A percentile compares a stretch with the other conserved stretches of the same genome.
Evolutionary conservation across 177 flowering plant genomes (phyloP).

Genomic region (Vitis hybrid): DNA sequence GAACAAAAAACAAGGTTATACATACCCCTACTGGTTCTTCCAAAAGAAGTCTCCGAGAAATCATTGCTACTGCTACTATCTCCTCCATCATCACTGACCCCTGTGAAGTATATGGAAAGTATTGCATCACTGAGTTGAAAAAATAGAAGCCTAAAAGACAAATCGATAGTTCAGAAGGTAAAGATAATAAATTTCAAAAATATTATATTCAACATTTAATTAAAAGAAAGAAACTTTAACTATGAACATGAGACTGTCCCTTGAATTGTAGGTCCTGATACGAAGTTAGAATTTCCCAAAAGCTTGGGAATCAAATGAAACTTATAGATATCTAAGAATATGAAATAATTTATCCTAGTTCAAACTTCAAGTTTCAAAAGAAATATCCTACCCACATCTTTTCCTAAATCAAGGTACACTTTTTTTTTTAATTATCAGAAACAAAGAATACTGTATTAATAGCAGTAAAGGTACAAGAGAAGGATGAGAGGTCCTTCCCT

Average conservation of each 20-base stretch:
- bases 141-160: background rate
- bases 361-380: background rate
- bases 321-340: background rate
- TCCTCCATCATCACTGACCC: conserved; percentile 63
- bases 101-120: conserved; percentile 29
- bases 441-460: too few species aligned
- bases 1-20: background rate
- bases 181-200: too few species aligned
- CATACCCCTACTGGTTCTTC: conserved; percentile 71
- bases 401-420: too few species aligned
- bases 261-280: too few species aligned
- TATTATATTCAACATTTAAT: too few species aligned
- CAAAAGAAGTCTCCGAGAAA: conserved; percentile 63
- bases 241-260: too few species aligned
- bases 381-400: background rate
- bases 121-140: conserved; percentile 3
- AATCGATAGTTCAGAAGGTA: background rate
- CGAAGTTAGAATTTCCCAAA: background rate
- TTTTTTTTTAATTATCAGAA: too few species aligned
- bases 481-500: too few species aligned
- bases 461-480: too few species aligned
- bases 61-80: conserved; percentile 66
- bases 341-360: background rate
- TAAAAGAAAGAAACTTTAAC: too few species aligned
- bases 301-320: background rate